phyloP scores from a whole-genome alignment of 345 rosid genomes.

The Citropsis articulata region DNA sequence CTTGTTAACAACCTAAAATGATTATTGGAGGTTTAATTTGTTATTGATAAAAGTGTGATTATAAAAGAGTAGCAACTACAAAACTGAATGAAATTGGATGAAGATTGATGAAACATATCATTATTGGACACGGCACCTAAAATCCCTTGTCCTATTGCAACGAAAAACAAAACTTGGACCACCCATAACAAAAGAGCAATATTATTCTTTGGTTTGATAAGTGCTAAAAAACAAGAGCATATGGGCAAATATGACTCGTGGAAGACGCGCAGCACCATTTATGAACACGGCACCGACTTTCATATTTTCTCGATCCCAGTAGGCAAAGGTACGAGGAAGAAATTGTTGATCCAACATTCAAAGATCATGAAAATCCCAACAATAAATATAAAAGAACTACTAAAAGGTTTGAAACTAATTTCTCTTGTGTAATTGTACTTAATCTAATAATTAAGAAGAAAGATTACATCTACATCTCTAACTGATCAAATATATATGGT shows the following conservation, averaged over 20 bases:
- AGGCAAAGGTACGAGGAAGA: slow-evolving; percentile 32
- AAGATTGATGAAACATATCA: neutral
- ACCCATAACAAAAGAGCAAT: neutral
- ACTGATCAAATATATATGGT: neutral
- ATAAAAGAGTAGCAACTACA: neutral
- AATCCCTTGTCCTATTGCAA: neutral
- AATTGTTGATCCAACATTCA: neutral
- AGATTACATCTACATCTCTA: neutral
- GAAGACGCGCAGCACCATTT: neutral
- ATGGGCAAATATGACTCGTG: slow-evolving; percentile 9
- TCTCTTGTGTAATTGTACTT: neutral
- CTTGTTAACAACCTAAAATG: neutral
- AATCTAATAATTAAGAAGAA: neutral
- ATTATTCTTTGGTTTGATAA: neutral
- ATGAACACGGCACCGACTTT: slow-evolving; percentile 24
- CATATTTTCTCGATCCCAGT: slow-evolving; percentile 6
- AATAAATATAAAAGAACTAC: neutral
- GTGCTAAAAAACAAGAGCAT: neutral
- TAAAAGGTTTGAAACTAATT: too few species aligned
- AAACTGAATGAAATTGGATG: neutral
- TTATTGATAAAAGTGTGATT: neutral
- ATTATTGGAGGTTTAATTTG: neutral
- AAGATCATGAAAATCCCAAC: neutral
- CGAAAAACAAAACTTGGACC: neutral
- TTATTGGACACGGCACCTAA: neutral